phyloP scores from a whole-genome alignment of 1,284 basidiomycete species.

The Rhodotorula sp. region DNA sequence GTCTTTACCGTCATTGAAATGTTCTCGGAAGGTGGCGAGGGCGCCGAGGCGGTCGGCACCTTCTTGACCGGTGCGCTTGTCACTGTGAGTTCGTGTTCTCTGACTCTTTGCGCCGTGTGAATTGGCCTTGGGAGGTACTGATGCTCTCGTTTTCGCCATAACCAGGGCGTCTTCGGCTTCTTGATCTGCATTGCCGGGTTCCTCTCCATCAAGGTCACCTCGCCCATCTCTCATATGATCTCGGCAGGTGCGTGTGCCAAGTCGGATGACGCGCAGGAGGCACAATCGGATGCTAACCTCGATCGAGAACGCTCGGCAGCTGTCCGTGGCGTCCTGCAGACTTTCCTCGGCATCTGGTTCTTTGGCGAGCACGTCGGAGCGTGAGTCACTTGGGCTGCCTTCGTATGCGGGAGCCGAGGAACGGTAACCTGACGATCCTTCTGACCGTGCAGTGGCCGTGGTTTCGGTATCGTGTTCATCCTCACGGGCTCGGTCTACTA shows the following conservation, averaged over 20 bases:
- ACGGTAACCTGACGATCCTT: background rate
- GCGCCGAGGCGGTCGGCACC: constrained; percentile 55
- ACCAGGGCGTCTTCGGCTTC: constrained; percentile 74
- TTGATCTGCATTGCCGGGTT: constrained; percentile 84
- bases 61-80: constrained; percentile 74
- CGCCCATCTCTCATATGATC: constrained; percentile 87
- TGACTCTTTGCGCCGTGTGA: too few species aligned
- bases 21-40: constrained; percentile 56
- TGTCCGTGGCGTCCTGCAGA: constrained; percentile 72
- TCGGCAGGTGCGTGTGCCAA: constrained; percentile 79
- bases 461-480: constrained; percentile 72
- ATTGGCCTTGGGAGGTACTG: background rate
- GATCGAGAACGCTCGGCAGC: constrained; percentile 50
- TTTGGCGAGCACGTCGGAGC: constrained; percentile 71
- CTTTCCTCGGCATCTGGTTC: constrained; percentile 68
- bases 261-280: too few species aligned
- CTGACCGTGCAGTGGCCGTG: constrained; percentile 63
- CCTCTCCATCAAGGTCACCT: constrained; percentile 85
- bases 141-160: too few species aligned
- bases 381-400: constrained; percentile 55
- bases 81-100: constrained; percentile 57
- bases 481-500: constrained; percentile 76
- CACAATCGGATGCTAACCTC: constrained; percentile 50
- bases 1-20: constrained; percentile 61
- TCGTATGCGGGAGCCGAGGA: background rate